Evolutionary conservation across 805 yeast species (phyloP).

Genomic region (Cyberlindnera japonica): DNA sequence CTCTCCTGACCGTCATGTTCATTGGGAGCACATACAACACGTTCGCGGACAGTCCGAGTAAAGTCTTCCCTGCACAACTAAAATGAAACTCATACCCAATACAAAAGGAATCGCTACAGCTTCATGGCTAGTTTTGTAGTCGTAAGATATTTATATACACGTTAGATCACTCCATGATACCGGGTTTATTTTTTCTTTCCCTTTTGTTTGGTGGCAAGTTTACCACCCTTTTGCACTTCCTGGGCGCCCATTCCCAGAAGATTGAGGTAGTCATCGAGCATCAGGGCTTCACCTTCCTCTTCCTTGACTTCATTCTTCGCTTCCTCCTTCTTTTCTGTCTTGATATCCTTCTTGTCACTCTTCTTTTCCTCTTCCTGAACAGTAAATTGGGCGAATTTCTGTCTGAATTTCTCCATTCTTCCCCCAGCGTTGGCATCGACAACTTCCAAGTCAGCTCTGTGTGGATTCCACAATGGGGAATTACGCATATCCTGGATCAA

Average conservation of each 20-base stretch:
- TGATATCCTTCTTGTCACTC: constrained; percentile 17
- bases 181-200: constrained; percentile 36
- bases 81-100: no score
- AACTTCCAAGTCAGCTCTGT: constrained; percentile 69
- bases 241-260: constrained; percentile 55
- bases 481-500: constrained; percentile 88
- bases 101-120: no score
- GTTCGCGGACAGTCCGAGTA: no score
- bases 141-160: no score
- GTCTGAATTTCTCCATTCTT: constrained; percentile 69
- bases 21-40: no score
- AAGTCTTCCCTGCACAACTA: no score
- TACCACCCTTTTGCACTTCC: constrained; percentile 56
- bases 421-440: constrained; percentile 84
- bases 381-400: constrained; percentile 54
- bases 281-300: constrained; percentile 18
- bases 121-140: no score
- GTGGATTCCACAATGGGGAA: constrained; percentile 83
- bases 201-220: constrained; percentile 44
- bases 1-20: no score
- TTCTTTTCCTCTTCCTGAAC: constrained; percentile 31
- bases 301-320: constrained; percentile 7
- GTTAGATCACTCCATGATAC: no score
- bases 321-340: constrained; percentile 6
- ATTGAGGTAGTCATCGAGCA: constrained; percentile 50